These are phyloP conservation scores for Globisporangium megalacanthum DNA, from an alignment of 352 stramenopile genomes.

Conservation along the genomic window DNA sequence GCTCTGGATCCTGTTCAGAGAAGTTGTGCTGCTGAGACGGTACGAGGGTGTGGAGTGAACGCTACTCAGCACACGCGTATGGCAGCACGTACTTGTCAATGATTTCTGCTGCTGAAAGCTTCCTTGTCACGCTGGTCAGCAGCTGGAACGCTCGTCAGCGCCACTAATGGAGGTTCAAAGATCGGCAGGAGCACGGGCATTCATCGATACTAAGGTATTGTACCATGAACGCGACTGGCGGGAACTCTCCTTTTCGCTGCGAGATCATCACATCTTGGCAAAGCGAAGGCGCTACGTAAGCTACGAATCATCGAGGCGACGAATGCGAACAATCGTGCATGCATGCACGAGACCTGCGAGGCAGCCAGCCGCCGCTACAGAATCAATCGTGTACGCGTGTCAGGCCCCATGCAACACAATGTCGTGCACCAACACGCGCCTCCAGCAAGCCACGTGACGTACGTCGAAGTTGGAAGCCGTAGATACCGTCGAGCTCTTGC, in stretches of 20 bases:
- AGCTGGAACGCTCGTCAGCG: background rate
- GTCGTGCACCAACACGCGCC: background rate
- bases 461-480: conserved; percentile 52
- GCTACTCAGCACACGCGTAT: conserved; percentile 1
- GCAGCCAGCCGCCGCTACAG: background rate
- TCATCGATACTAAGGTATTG: no score
- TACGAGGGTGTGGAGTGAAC: background rate
- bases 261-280: conserved; percentile 72
- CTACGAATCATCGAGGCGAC: background rate
- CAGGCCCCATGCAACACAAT: background rate
- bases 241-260: conserved; percentile 59
- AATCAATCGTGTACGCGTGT: background rate
- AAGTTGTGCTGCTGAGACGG: background rate
- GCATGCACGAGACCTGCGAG: conserved; percentile 12
- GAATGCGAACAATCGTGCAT: background rate
- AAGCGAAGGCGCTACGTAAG: no score
- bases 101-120: conserved; percentile 28
- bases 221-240: conserved; percentile 68
- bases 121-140: conserved; percentile 23
- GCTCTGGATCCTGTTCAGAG: conserved; percentile 31
- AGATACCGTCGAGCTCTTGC: conserved; percentile 44
- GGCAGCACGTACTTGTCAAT: conserved; percentile 30
- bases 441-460: background rate
- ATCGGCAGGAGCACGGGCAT: no score
- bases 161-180: no score